A percentile compares a stretch with the other conserved stretches of the same genome.
Conservation (phyloP, 169 alveolate genomes). For the Plasmodium billcollinsi region DNA sequence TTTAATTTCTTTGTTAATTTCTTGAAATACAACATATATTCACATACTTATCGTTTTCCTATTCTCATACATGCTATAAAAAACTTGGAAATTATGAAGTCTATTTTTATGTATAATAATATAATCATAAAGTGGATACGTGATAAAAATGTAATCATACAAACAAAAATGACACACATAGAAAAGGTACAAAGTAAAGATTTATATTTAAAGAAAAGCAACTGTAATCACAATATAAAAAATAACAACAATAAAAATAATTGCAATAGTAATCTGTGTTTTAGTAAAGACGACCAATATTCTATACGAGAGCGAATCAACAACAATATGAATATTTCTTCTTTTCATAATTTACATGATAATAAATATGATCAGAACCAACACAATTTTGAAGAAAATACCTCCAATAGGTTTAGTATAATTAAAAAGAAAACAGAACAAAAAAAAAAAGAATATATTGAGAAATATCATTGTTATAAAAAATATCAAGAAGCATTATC, state of each 20-base stretch:
- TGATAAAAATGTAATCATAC: background rate
- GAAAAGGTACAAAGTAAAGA: too few relatives aligned
- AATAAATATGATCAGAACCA: too few relatives aligned
- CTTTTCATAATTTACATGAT: too few relatives aligned
- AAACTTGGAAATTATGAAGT: slow-evolving; percentile 51
- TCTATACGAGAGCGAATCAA: too few relatives aligned
- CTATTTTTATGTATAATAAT: slow-evolving; percentile 24
- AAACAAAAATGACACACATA: too few relatives aligned
- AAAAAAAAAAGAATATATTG: background rate
- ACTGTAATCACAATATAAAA: too few relatives aligned
- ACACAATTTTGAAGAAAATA: too few relatives aligned
- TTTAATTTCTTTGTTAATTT: slow-evolving; percentile 38
- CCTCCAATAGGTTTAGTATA: too few relatives aligned
- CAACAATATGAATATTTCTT: too few relatives aligned
- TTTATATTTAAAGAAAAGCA: too few relatives aligned
- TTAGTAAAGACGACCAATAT: background rate
- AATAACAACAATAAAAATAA: too few relatives aligned
- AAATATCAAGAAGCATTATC: background rate
- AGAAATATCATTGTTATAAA: too few relatives aligned
- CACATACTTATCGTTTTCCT: slow-evolving; percentile 6
- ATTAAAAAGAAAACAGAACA: background rate
- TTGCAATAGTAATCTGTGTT: background rate
- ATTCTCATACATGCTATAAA: slow-evolving; percentile 37
- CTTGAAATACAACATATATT: slow-evolving; percentile 1
- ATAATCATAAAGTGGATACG: background rate